Evolutionary conservation across 2,329 filamentous ascomycete species (phyloP).

Genomic region (Verticillium albo-atrum): DNA sequence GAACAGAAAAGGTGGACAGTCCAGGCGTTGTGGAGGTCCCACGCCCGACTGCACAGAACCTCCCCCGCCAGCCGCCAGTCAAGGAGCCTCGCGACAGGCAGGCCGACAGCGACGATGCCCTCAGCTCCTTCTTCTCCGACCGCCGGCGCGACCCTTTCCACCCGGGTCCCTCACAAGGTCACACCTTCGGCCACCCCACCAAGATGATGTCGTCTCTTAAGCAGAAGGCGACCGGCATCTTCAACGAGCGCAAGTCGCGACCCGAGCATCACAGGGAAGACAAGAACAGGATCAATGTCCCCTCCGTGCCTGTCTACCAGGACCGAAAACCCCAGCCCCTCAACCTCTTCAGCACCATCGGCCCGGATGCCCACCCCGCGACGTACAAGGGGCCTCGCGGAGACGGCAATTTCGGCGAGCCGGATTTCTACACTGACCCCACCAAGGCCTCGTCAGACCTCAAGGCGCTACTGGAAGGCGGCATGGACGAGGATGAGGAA

Average conservation of each 20-base stretch:
- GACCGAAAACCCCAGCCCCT: constrained; percentile 42
- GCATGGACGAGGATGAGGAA: constrained; percentile 70
- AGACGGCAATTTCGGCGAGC: constrained; percentile 26
- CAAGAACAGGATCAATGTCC: constrained; percentile 41
- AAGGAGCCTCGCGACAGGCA: constrained; percentile 3
- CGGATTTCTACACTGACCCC: constrained; percentile 63
- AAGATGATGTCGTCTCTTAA: constrained; percentile 47
- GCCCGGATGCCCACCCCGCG: constrained; percentile 19
- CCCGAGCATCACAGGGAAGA: constrained; percentile 52
- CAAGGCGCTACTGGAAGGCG: constrained; percentile 77
- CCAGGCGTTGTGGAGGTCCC: constrained; percentile 8
- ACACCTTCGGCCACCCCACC: constrained; percentile 29
- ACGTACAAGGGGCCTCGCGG: constrained; percentile 26
- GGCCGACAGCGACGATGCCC: constrained; percentile 9
- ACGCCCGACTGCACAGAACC: constrained; percentile 2
- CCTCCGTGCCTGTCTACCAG: constrained; percentile 40
- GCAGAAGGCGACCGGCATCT: constrained; percentile 49
- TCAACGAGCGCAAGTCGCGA: constrained; percentile 48
- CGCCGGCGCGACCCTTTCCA: constrained; percentile 8
- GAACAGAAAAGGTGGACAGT: constrained; percentile 4
- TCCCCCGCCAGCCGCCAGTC: neutral
- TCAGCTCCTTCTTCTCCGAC: constrained; percentile 12
- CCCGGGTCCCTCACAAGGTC: constrained; percentile 7
- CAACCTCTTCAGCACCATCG: constrained; percentile 43
- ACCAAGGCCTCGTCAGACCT: constrained; percentile 70